Conservation (phyloP, 495 filamentous ascomycete genomes). For the Antarctomyces pellizariae region DNA sequence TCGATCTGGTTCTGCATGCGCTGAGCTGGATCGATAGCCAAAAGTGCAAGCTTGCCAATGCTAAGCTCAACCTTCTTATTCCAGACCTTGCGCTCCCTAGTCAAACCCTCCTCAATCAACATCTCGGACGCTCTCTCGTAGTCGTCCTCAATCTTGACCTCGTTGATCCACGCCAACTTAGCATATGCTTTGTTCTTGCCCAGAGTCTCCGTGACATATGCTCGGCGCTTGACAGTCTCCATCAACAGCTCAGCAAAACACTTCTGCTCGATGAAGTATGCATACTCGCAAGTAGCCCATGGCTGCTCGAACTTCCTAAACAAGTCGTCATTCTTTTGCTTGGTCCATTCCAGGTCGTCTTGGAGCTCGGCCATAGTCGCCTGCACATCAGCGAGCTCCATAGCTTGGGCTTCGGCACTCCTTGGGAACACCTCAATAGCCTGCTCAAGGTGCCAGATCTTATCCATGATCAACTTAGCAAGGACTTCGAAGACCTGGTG, state of each 20-base stretch:
- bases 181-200: slow-evolving; percentile 40
- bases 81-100: slow-evolving; percentile 55
- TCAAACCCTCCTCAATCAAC: slow-evolving; percentile 37
- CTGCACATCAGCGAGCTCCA: too few relatives aligned
- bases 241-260: slow-evolving; percentile 43
- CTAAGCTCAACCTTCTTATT: slow-evolving; percentile 79
- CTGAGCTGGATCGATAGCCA: slow-evolving; percentile 42
- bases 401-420: too few relatives aligned
- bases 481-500: slow-evolving; percentile 38
- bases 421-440: too few relatives aligned
- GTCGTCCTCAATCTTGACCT: slow-evolving; percentile 47
- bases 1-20: slow-evolving; percentile 9
- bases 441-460: too few relatives aligned
- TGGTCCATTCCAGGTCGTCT: slow-evolving; percentile 21
- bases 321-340: too few relatives aligned
- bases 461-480: slow-evolving; percentile 29
- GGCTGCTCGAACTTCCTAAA: slow-evolving; percentile 48
- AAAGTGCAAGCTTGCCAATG: slow-evolving; percentile 53
- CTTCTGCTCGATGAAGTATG: slow-evolving; percentile 40
- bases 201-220: slow-evolving; percentile 50
- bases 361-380: too few relatives aligned
- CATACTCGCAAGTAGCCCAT: slow-evolving; percentile 65
- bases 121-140: slow-evolving; percentile 43
- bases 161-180: slow-evolving; percentile 86
- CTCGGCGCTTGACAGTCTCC: slow-evolving; percentile 33